phyloP scores from a whole-genome alignment of 176 grass and related monocot genomes.

The Carex scoparia region DNA sequence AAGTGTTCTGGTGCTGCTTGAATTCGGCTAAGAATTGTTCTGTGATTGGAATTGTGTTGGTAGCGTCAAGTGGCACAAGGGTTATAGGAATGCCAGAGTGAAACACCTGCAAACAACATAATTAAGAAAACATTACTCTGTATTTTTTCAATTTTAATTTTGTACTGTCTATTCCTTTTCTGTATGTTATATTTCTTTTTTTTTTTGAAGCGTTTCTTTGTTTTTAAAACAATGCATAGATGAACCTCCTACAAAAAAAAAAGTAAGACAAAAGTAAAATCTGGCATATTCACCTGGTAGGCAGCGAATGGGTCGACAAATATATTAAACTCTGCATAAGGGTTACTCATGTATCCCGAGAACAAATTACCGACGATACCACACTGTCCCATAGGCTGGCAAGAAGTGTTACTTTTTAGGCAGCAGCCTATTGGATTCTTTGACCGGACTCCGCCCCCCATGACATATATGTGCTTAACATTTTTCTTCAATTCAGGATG shows the following conservation, averaged over 20 bases:
- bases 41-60: slow-evolving; percentile 58
- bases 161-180: background rate
- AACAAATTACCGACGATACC: slow-evolving; percentile 73
- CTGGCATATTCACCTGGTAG: slow-evolving; percentile 48
- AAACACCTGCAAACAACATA: slow-evolving; percentile 31
- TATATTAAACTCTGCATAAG: slow-evolving; percentile 82
- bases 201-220: background rate
- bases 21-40: slow-evolving; percentile 49
- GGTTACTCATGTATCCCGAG: slow-evolving; percentile 56
- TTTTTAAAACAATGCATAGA: background rate
- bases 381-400: slow-evolving; percentile 45
- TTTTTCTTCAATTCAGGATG: slow-evolving; percentile 61
- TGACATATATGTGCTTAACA: slow-evolving; percentile 82
- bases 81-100: slow-evolving; percentile 66
- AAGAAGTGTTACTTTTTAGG: slow-evolving; percentile 30
- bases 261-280: background rate
- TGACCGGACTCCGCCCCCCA: slow-evolving; percentile 76
- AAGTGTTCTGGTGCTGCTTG: slow-evolving; percentile 37
- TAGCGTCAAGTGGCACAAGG: slow-evolving; percentile 71
- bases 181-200: background rate
- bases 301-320: slow-evolving; percentile 83
- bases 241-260: background rate
- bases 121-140: background rate
- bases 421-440: slow-evolving; percentile 81
- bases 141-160: background rate